Evolutionary conservation across 768 basidiomycete species (phyloP).

Genomic region (Myochromella boudieri): DNA sequence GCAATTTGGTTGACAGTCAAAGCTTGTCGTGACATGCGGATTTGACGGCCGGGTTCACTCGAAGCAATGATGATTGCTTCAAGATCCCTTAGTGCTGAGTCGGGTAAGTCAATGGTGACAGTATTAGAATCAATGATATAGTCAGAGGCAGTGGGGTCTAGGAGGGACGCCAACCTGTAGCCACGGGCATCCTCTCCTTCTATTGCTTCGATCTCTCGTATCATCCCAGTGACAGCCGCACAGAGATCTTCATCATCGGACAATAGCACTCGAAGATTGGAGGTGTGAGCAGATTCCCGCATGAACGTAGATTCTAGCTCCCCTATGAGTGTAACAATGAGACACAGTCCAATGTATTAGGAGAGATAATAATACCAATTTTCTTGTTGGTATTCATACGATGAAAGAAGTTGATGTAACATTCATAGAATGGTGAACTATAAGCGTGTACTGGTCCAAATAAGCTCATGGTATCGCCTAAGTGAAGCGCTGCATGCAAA

Average conservation of each 20-base stretch:
- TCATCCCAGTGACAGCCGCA: neutral
- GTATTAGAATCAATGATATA: constrained; percentile 1
- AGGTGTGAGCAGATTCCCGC: neutral
- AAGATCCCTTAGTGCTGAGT: neutral
- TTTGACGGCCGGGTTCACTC: neutral
- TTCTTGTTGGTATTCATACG: constrained; percentile 27
- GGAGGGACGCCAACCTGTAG: neutral
- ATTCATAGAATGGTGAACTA: neutral
- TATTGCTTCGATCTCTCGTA: neutral
- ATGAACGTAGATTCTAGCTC: constrained; percentile 11
- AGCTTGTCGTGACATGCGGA: neutral
- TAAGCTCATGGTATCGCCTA: too few species aligned
- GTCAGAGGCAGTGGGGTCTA: neutral
- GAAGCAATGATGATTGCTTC: neutral
- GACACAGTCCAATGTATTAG: neutral
- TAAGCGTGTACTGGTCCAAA: too few species aligned
- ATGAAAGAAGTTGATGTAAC: constrained; percentile 21
- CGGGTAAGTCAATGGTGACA: neutral
- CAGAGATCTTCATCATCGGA: neutral
- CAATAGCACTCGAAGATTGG: neutral
- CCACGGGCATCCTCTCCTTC: neutral
- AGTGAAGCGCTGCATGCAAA: constrained; percentile 24
- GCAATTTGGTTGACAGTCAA: constrained; percentile 6
- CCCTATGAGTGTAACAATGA: constrained; percentile 5
- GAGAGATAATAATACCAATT: neutral